Conservation (phyloP, 495 filamentous ascomycete species). For the Eremomyces bilateralis region DNA sequence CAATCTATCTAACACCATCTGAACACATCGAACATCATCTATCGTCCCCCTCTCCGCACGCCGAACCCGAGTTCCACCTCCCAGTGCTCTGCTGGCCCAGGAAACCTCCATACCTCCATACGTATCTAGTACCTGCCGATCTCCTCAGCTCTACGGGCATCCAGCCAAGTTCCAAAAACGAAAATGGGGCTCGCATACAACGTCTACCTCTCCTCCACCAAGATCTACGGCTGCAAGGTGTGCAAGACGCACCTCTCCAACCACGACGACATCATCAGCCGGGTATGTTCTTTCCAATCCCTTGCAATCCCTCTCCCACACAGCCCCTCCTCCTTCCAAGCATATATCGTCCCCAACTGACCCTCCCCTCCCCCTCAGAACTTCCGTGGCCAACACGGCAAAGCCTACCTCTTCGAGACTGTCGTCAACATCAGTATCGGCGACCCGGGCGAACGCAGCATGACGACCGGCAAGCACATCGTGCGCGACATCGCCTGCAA, state of each 20-base stretch:
- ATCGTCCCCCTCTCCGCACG: too few relatives aligned
- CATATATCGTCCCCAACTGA: neutral
- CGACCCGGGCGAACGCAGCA: slow-evolving; percentile 77
- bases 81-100: too few relatives aligned
- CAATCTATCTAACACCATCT: too few relatives aligned
- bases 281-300: slow-evolving; percentile 31
- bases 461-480: slow-evolving; percentile 93
- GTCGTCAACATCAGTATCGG: slow-evolving; percentile 75
- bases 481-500: slow-evolving; percentile 81
- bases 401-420: slow-evolving; percentile 86
- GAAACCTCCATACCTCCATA: too few relatives aligned
- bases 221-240: slow-evolving; percentile 85
- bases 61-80: too few relatives aligned
- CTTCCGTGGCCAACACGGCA: slow-evolving; percentile 95
- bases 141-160: too few relatives aligned
- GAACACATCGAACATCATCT: too few relatives aligned
- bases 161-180: too few relatives aligned
- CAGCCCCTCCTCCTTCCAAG: slow-evolving; percentile 1
- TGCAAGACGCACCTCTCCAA: slow-evolving; percentile 93
- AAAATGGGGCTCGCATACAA: slow-evolving; percentile 96
- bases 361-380: slow-evolving; percentile 33
- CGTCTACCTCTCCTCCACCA: slow-evolving; percentile 70
- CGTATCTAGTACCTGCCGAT: too few relatives aligned
- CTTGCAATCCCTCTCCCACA: neutral
- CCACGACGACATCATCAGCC: slow-evolving; percentile 86